Evolutionary conservation across 1,284 basidiomycete genomes (phyloP).

Genomic region (Wallemia mellicola): DNA sequence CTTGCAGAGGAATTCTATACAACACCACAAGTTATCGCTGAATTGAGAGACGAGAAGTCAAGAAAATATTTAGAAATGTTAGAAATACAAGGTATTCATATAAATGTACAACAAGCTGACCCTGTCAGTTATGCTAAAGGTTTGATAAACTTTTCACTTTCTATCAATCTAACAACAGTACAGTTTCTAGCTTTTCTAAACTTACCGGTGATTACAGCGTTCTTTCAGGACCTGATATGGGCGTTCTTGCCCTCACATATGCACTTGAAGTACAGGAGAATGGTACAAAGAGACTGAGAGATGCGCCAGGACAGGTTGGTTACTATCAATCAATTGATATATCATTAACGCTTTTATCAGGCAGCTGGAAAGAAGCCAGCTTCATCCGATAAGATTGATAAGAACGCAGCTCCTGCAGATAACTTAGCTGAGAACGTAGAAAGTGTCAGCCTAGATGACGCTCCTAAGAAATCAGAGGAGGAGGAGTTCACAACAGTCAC

Average conservation of each 20-base stretch:
- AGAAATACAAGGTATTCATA: constrained; percentile 31
- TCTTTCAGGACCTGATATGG: constrained; percentile 67
- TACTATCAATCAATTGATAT: constrained; percentile 1
- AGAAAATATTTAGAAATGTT: constrained; percentile 54
- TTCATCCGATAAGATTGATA: too few relatives aligned
- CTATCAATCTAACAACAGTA: not conserved
- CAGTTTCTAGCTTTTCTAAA: constrained; percentile 71
- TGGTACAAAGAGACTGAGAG: constrained; percentile 21
- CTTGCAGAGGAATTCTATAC: constrained; percentile 55
- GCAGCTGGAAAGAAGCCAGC: constrained; percentile 1
- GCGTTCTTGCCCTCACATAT: constrained; percentile 67
- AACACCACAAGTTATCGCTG: constrained; percentile 59
- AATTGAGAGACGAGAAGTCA: constrained; percentile 59
- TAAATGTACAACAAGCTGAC: constrained; percentile 41
- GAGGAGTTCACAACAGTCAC: constrained; percentile 1
- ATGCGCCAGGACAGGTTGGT: constrained; percentile 15
- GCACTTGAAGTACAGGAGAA: constrained; percentile 31
- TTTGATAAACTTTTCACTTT: constrained; percentile 16
- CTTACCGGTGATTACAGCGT: constrained; percentile 91
- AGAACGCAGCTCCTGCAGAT: not conserved
- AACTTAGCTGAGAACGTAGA: not conserved
- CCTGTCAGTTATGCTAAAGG: constrained; percentile 43
- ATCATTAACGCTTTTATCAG: constrained; percentile 1
- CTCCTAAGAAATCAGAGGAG: not conserved
- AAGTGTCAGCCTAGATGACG: not conserved